Evolutionary conservation across 2,329 filamentous ascomycete species (phyloP).

Genomic region (Parascedosporium putredinis): DNA sequence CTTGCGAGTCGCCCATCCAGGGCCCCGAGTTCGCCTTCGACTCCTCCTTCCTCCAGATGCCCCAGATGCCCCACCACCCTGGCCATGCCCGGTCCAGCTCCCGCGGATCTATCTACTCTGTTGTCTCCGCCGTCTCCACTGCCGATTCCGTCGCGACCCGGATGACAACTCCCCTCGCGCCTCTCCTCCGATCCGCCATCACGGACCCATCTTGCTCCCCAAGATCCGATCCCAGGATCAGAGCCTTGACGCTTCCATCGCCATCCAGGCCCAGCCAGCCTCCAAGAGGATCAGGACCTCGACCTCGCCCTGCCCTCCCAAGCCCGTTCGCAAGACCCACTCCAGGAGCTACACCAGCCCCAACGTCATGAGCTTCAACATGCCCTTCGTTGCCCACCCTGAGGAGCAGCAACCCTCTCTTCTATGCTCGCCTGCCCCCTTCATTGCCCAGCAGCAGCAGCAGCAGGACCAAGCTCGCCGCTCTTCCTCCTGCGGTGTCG

Average conservation of each 20-base stretch:
- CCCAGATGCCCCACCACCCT: slow-evolving; percentile 41
- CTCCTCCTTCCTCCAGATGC: slow-evolving; percentile 43
- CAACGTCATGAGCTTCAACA: slow-evolving; percentile 36
- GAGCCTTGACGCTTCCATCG: slow-evolving; percentile 47
- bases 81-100: slow-evolving; percentile 54
- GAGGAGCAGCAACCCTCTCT: slow-evolving; percentile 30
- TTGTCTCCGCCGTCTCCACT: slow-evolving; percentile 50
- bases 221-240: slow-evolving; percentile 83
- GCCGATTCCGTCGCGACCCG: slow-evolving; percentile 54
- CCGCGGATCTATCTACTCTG: slow-evolving; percentile 51
- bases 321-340: slow-evolving; percentile 34
- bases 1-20: slow-evolving; percentile 36
- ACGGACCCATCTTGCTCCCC: slow-evolving; percentile 70
- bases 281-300: slow-evolving; percentile 49
- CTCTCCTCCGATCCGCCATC: slow-evolving; percentile 62
- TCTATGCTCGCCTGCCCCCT: slow-evolving; percentile 48
- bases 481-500: slow-evolving; percentile 57
- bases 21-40: slow-evolving; percentile 44
- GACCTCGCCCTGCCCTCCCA: slow-evolving; percentile 27
- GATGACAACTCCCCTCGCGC: slow-evolving; percentile 45
- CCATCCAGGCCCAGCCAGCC: slow-evolving; percentile 20
- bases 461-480: slow-evolving; percentile 40
- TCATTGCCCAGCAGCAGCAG: slow-evolving; percentile 44
- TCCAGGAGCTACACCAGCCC: slow-evolving; percentile 52
- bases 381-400: slow-evolving; percentile 13